Evolutionary conservation across 1,139 yeast species (phyloP), one percentile per base, ranked within the genome.

Genomic region (Candida anutae): DNA sequence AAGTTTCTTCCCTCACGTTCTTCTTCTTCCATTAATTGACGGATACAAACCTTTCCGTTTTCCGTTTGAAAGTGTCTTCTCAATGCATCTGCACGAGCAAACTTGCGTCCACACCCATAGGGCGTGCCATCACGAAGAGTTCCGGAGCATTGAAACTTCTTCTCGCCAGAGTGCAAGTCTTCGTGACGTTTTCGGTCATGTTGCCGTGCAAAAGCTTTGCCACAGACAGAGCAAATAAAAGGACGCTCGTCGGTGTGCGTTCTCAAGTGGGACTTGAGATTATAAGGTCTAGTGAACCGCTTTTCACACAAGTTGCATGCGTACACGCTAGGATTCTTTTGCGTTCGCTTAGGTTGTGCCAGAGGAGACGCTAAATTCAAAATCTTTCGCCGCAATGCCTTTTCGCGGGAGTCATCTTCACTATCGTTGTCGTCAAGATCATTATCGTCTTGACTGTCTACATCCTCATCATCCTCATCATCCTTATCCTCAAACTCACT

Each of bases 191-290:
- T 87, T 23, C 94, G 62, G 54, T 90, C 98, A 48, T 90, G 97
- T 48, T 87, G 95, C 33, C 98, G 62, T 1, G 97, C 96, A 68
- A 90, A 90, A 3, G 95, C 90, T 53, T 87, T 85, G 6, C 93
- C 93, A 56, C 98, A 90, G 5, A 80, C 73, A 11, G 74, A 67
- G 57, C 98, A 90, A 15, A 76, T 69, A 49, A 77, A 90, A 4
- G 98, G 98, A 35, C 94, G 64, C 49, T 90, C 97, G 49, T 87
- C 88, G 0, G 96, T 88, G 51, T 90, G 98, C 0, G 97, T 88
- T 33, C 95, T 62, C 45, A 83, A 60, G 57, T 90, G 98, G 0
- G 95, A 84, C 43, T 90, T 83, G 43, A 90, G 62, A 49, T 90
- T 90, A 53, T 90, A 90, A 0, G 95, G 95, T 34, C 97, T 60